A percentile compares a stretch with the other conserved stretches of the same genome.
Conservation (phyloP, 169 alveolate species). For the Blepharisma undulans region DNA sequence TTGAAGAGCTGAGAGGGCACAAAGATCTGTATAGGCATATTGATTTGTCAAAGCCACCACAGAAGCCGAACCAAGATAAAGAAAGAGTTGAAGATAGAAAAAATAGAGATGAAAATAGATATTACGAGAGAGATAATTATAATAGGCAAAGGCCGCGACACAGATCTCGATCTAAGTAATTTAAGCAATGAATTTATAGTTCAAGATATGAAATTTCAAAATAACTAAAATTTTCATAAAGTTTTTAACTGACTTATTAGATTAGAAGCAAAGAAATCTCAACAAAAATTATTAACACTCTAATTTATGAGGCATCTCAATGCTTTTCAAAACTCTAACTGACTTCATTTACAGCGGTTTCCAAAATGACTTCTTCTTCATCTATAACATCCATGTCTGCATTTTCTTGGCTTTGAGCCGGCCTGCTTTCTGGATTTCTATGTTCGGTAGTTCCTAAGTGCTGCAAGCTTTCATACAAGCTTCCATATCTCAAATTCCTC, state of each 20-base stretch:
- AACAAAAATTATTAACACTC: background rate
- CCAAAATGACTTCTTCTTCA: background rate
- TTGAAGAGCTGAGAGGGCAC: conserved; percentile 62
- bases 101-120: background rate
- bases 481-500: background rate
- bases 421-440: background rate
- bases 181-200: background rate
- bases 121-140: background rate
- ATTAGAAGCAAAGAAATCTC: too few relatives aligned
- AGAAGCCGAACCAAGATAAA: background rate
- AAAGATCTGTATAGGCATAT: conserved; percentile 40
- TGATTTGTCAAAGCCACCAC: conserved; percentile 13
- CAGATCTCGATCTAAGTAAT: background rate
- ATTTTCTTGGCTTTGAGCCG: background rate
- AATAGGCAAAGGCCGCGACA: background rate
- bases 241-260: too few relatives aligned
- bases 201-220: too few relatives aligned
- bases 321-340: background rate
- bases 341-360: background rate
- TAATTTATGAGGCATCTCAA: too few relatives aligned
- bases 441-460: background rate
- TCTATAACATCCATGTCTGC: background rate
- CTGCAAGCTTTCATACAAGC: background rate
- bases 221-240: too few relatives aligned
- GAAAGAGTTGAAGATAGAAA: background rate